These are phyloP conservation scores for Suillus decipiens DNA, from an alignment of 768 basidiomycete species.

Conservation along the genomic window DNA sequence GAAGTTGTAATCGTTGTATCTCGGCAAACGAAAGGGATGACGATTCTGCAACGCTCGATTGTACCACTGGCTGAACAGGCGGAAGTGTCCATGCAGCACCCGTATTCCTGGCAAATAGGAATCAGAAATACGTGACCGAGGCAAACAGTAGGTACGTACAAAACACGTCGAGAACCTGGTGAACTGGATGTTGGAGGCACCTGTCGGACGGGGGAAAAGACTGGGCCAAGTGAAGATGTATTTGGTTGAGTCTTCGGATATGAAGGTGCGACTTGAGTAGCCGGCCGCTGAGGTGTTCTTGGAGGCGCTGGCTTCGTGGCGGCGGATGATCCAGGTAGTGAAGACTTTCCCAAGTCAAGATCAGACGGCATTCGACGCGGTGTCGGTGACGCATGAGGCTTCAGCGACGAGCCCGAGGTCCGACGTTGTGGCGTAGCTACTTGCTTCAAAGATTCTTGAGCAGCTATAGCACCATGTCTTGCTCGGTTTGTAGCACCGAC, in stretches of 20 bases:
- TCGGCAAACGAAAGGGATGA: constrained; percentile 67
- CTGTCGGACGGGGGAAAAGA: constrained; percentile 62
- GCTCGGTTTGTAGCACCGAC: not conserved
- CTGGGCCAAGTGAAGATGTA: constrained; percentile 53
- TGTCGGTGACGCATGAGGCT: constrained; percentile 7
- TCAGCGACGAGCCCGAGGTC: constrained; percentile 12
- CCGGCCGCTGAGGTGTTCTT: constrained; percentile 17
- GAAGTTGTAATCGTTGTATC: constrained; percentile 80
- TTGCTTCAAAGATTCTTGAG: not conserved
- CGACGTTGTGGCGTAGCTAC: not conserved
- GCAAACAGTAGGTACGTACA: constrained; percentile 40
- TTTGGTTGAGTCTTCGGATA: constrained; percentile 26
- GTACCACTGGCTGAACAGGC: constrained; percentile 49
- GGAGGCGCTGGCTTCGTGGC: not conserved
- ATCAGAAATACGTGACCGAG: not conserved
- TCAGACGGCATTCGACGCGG: constrained; percentile 17
- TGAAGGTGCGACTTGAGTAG: constrained; percentile 14
- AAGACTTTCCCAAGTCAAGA: constrained; percentile 11
- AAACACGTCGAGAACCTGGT: constrained; percentile 42
- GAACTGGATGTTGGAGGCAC: constrained; percentile 28
- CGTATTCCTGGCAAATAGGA: constrained; percentile 17
- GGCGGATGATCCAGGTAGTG: not conserved
- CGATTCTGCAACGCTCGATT: constrained; percentile 24
- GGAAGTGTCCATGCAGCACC: constrained; percentile 65
- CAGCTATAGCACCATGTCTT: not conserved